These are phyloP conservation scores for Cryptosporidium sp. DNA, from an alignment of 169 alveolate species.

Conservation along the genomic window DNA sequence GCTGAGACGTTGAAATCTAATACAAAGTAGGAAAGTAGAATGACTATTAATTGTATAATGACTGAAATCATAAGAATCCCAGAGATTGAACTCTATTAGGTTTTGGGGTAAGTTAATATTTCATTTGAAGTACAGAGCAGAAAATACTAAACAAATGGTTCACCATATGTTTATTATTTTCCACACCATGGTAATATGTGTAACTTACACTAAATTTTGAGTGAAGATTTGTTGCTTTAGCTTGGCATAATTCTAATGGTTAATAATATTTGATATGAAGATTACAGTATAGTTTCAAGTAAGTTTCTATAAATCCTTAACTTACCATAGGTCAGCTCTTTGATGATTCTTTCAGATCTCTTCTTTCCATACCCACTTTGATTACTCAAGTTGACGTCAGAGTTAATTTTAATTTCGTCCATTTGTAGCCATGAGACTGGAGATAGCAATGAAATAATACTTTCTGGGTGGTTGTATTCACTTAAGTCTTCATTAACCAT, in stretches of 20 bases:
- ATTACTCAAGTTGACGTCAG: not conserved
- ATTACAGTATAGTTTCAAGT: not conserved
- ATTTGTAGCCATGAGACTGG: constrained; percentile 75
- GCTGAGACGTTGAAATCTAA: constrained; percentile 10
- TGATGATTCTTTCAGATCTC: constrained; percentile 33
- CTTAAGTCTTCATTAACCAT: not conserved
- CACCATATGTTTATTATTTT: too few relatives aligned
- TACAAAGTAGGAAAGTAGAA: constrained; percentile 13
- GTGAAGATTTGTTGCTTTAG: constrained; percentile 35
- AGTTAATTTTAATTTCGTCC: constrained; percentile 28
- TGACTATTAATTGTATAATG: constrained; percentile 6
- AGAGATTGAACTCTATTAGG: not conserved
- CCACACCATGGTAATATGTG: not conserved
- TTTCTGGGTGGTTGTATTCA: constrained; percentile 5
- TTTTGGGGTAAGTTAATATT: not conserved
- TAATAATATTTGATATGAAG: not conserved
- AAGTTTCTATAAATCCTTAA: not conserved
- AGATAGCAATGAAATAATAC: constrained; percentile 46
- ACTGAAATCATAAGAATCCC: constrained; percentile 7
- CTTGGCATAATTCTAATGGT: constrained; percentile 21
- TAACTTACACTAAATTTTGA: constrained; percentile 28
- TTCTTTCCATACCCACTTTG: not conserved
- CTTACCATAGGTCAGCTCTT: constrained; percentile 71
- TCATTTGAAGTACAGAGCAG: not conserved
- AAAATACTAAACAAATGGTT: too few relatives aligned